These are phyloP conservation scores for Fraxinus americana DNA, from an alignment of 257 asterid species.

Conservation along the genomic window DNA sequence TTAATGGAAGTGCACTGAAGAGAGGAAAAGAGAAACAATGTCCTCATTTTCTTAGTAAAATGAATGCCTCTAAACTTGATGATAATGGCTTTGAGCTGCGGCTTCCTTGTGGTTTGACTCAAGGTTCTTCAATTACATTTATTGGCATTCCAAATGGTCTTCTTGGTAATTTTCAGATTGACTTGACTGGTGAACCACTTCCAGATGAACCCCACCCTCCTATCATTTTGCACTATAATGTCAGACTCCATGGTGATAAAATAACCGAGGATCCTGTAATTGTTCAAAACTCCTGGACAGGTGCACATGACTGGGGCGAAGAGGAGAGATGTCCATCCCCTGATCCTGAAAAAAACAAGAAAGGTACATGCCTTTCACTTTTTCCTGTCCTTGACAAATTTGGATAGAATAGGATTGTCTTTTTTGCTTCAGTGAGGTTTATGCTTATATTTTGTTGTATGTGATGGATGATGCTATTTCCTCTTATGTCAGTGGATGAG, in stretches of 20 bases:
- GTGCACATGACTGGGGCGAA: conserved; percentile 94
- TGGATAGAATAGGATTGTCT: not conserved
- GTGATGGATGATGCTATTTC: conserved; percentile 25
- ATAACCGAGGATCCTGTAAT: conserved; percentile 91
- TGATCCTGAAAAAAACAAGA: conserved; percentile 55
- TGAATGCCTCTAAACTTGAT: conserved; percentile 71
- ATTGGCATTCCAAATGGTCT: conserved; percentile 94
- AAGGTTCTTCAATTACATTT: conserved; percentile 93
- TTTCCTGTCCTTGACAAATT: not conserved
- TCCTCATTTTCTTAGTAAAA: conserved; percentile 87
- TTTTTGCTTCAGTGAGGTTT: conserved; percentile 10
- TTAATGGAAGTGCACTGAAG: conserved; percentile 59
- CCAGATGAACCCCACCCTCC: conserved; percentile 99
- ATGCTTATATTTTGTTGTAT: conserved; percentile 17
- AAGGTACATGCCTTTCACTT: conserved; percentile 47
- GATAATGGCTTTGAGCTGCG: conserved; percentile 60
- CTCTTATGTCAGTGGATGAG: conserved; percentile 73
- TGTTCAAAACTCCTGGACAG: conserved; percentile 97
- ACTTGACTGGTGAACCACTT: conserved; percentile 87
- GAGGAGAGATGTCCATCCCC: conserved; percentile 94
- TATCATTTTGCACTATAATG: conserved; percentile 85
- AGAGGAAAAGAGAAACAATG: conserved; percentile 92
- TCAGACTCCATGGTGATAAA: conserved; percentile 89
- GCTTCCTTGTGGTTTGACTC: conserved; percentile 95
- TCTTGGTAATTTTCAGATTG: conserved; percentile 83